Conservation (phyloP, 371 early-diverging fungal genomes). For the Rhizopus microsporus region DNA sequence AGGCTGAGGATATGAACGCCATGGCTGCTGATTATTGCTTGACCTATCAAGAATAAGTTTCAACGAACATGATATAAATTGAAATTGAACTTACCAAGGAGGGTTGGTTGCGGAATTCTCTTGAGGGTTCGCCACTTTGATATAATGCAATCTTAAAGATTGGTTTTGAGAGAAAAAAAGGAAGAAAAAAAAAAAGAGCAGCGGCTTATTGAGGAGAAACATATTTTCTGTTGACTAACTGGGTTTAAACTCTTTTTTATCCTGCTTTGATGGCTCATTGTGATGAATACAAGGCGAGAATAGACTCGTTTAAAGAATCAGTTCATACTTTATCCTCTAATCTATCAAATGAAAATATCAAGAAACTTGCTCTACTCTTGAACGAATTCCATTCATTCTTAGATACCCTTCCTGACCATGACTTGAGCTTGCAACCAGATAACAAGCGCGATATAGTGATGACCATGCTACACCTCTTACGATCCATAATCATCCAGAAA, state of each 20-base stretch:
- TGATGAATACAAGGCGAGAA: neutral
- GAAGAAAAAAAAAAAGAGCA: constrained; percentile 2
- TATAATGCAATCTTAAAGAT: neutral
- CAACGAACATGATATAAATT: neutral
- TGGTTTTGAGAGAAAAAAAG: constrained; percentile 3
- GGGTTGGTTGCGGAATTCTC: constrained; percentile 23
- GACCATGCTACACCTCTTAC: constrained; percentile 1
- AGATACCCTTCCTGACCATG: neutral
- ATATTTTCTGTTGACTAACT: too few relatives aligned
- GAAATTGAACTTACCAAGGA: constrained; percentile 21
- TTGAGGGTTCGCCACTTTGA: constrained; percentile 30
- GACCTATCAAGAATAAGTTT: constrained; percentile 15
- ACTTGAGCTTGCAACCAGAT: neutral
- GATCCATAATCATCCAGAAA: constrained; percentile 5
- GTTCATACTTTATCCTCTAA: neutral
- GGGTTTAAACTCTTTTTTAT: too few relatives aligned
- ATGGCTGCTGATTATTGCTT: constrained; percentile 14
- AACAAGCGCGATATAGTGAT: neutral
- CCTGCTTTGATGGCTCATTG: too few relatives aligned
- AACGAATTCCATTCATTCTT: neutral
- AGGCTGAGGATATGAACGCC: constrained; percentile 25
- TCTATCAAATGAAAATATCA: constrained; percentile 2
- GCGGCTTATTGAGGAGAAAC: constrained; percentile 5
- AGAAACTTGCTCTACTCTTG: constrained; percentile 1
- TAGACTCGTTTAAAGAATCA: neutral